Conservation (phyloP, 139 green algal genomes). For the Chlorella vulgaris region DNA sequence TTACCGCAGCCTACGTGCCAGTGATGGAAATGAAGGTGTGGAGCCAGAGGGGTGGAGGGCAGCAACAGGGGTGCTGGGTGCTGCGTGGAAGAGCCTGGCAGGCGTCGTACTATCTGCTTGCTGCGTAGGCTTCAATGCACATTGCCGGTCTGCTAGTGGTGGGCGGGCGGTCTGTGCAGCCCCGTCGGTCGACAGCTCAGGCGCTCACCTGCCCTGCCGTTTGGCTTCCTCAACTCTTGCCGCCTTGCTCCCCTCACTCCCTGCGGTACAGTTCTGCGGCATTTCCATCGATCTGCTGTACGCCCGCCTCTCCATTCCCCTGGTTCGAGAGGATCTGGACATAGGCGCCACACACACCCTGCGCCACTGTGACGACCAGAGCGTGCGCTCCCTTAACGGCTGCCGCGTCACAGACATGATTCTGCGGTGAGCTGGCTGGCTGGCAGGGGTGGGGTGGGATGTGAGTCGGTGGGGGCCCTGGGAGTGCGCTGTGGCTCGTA, state of each 20-base stretch:
- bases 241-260: background rate
- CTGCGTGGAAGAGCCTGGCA: too few relatives aligned
- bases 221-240: background rate
- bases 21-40: slow-evolving; percentile 92
- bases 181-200: too few relatives aligned
- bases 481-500: too few relatives aligned
- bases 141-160: too few relatives aligned
- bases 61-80: background rate
- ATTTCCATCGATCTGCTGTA: slow-evolving; percentile 96
- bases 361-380: slow-evolving; percentile 86
- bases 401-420: slow-evolving; percentile 91
- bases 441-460: background rate
- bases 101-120: too few relatives aligned
- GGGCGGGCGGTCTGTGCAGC: too few relatives aligned
- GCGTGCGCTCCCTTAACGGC: slow-evolving; percentile 87
- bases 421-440: slow-evolving; percentile 44
- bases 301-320: slow-evolving; percentile 62
- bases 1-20: slow-evolving; percentile 90
- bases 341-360: slow-evolving; percentile 75
- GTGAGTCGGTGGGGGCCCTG: too few relatives aligned
- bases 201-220: too few relatives aligned
- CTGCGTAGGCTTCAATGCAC: too few relatives aligned
- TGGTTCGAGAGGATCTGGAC: slow-evolving; percentile 79
- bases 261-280: slow-evolving; percentile 80
- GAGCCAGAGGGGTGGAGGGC: background rate